Conservation (phyloP, 495 filamentous ascomycete genomes). For the Staphylotrichum longicolle region DNA sequence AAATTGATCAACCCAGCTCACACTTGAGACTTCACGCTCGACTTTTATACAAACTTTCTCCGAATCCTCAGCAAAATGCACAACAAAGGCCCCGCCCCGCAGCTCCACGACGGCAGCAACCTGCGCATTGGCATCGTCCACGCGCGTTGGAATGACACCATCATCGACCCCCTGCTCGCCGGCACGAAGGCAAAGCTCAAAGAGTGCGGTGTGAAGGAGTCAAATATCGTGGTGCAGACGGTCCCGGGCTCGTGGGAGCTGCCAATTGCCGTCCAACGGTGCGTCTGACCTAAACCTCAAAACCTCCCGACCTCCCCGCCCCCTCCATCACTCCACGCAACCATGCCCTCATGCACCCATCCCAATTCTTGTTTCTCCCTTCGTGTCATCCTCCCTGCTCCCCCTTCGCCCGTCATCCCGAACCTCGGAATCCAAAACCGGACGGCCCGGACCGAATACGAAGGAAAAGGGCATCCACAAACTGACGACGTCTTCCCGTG, state of each 20-base stretch:
- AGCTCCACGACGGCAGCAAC: constrained; percentile 63
- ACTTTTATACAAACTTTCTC: neutral
- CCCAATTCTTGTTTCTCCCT: too few relatives aligned
- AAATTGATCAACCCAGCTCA: neutral
- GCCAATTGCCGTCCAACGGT: constrained; percentile 82
- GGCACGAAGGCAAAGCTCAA: constrained; percentile 57
- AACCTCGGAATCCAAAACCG: neutral
- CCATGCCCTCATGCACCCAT: neutral
- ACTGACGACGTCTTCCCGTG: constrained; percentile 12
- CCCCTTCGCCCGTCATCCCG: neutral
- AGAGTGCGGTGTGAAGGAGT: constrained; percentile 72
- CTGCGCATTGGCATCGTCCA: constrained; percentile 93
- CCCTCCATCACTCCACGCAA: neutral
- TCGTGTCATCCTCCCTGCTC: neutral
- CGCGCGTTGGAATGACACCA: constrained; percentile 83
- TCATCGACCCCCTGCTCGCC: constrained; percentile 73
- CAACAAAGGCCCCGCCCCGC: constrained; percentile 46
- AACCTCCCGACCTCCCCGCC: too few relatives aligned
- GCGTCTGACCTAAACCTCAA: constrained; percentile 21
- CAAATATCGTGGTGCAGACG: constrained; percentile 83
- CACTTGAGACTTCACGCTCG: neutral
- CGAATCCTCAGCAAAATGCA: constrained; percentile 29
- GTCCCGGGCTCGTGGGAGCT: constrained; percentile 95
- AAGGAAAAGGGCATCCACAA: neutral
- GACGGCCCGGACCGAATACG: neutral